These are phyloP conservation scores for Tuber borchii DNA, from an alignment of 495 filamentous ascomycete genomes.

Conservation along the genomic window DNA sequence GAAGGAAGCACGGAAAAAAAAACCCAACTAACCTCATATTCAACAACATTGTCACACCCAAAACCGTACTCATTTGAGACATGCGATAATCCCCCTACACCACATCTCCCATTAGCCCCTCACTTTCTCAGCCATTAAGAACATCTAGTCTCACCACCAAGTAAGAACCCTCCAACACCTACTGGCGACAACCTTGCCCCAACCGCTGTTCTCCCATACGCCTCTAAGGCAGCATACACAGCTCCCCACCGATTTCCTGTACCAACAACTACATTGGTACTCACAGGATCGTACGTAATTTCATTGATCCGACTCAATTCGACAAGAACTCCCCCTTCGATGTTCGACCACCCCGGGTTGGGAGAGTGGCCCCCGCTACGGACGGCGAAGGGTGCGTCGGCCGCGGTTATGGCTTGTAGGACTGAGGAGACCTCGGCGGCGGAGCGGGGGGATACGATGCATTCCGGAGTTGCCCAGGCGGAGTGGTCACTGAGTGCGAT, in stretches of 20 bases:
- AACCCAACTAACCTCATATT: conserved; percentile 11
- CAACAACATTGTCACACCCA: conserved; percentile 14
- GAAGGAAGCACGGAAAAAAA: neutral
- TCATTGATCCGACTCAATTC: conserved; percentile 4
- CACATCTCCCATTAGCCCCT: neutral
- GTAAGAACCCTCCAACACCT: conserved; percentile 44
- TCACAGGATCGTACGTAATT: neutral
- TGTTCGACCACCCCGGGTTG: conserved; percentile 10
- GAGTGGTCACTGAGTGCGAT: neutral
- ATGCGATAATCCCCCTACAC: conserved; percentile 13
- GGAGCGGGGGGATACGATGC: neutral
- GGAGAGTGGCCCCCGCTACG: conserved; percentile 13
- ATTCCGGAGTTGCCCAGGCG: neutral
- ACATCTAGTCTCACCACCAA: conserved; percentile 42
- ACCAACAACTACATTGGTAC: conserved; percentile 46
- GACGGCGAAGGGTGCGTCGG: conserved; percentile 9
- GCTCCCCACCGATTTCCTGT: conserved; percentile 49
- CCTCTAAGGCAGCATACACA: conserved; percentile 48
- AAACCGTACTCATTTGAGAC: conserved; percentile 10
- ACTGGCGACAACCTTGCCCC: conserved; percentile 48
- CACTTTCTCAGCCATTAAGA: neutral
- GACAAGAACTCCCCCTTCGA: neutral
- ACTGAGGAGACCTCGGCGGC: neutral
- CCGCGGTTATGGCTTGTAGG: neutral
- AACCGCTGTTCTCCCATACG: conserved; percentile 45